These are phyloP conservation scores for Collybiopsis confluens DNA, from an alignment of 768 basidiomycete species.

Conservation along the genomic window DNA sequence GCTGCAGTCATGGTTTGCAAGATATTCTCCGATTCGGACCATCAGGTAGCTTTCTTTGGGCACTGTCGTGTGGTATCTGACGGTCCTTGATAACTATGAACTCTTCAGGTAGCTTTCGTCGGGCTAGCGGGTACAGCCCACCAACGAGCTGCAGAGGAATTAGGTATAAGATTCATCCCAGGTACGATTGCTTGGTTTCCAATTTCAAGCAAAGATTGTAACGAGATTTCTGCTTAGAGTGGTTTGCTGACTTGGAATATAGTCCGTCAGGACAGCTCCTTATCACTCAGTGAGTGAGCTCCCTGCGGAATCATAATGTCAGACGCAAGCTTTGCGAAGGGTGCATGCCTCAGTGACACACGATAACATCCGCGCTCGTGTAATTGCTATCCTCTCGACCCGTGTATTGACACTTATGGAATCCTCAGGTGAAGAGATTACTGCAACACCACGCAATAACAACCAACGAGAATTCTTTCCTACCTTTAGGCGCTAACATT, in stretches of 20 bases:
- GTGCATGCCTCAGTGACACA: conserved; percentile 45
- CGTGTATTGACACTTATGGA: too few species aligned
- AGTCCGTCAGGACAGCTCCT: conserved; percentile 50
- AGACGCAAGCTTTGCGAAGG: conserved; percentile 23
- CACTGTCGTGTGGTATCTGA: too few species aligned
- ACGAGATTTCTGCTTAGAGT: conserved; percentile 33
- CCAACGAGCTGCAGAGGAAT: conserved; percentile 49
- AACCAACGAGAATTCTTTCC: conserved; percentile 34
- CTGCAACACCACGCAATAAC: conserved; percentile 42
- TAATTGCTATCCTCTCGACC: conserved; percentile 24
- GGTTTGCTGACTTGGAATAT: conserved; percentile 68
- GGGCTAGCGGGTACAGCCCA: conserved; percentile 64
- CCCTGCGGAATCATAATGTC: conserved; percentile 7
- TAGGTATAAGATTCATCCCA: conserved; percentile 57
- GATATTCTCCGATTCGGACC: conserved; percentile 34
- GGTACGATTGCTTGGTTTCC: conserved; percentile 29
- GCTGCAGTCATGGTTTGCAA: conserved; percentile 51
- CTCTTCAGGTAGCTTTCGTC: conserved; percentile 55
- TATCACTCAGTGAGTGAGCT: conserved; percentile 57
- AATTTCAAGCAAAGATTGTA: background rate
- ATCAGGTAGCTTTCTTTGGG: conserved; percentile 53
- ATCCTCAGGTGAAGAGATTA: conserved; percentile 19
- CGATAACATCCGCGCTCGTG: conserved; percentile 38
- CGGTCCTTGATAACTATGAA: too few species aligned
- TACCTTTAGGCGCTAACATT: conserved; percentile 41